Evolutionary conservation across 2,329 filamentous ascomycete genomes (phyloP).

Genomic region (Epichloe bromicola): DNA sequence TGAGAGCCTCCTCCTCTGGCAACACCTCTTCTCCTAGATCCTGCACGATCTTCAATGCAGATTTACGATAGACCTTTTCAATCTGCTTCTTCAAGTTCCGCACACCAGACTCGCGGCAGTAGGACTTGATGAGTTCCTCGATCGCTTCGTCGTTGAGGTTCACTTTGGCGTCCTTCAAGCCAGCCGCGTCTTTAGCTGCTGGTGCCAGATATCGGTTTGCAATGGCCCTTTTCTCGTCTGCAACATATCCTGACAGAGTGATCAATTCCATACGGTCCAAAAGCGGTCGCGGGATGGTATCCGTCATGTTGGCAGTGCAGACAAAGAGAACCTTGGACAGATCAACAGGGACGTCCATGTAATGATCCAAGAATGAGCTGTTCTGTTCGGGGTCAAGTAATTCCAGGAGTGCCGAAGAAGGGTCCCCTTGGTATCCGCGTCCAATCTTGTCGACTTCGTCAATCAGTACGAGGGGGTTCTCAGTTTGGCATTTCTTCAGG

Average conservation of each 20-base stretch:
- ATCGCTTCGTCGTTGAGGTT: constrained; percentile 75
- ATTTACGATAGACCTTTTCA: constrained; percentile 96
- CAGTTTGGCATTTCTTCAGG: constrained; percentile 96
- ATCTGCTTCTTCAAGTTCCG: constrained; percentile 99
- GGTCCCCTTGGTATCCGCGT: constrained; percentile 89
- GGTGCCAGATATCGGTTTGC: constrained; percentile 86
- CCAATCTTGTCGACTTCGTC: constrained; percentile 99
- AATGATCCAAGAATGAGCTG: constrained; percentile 92
- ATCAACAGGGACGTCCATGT: constrained; percentile 96
- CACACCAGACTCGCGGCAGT: constrained; percentile 93
- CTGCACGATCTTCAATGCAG: constrained; percentile 91
- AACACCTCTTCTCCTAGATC: constrained; percentile 79
- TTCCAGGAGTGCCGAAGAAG: constrained; percentile 85
- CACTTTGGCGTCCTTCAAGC: constrained; percentile 84
- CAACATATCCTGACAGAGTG: constrained; percentile 86
- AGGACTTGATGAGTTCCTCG: constrained; percentile 94
- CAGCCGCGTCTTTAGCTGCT: constrained; percentile 85
- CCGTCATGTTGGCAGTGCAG: constrained; percentile 97
- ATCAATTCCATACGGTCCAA: constrained; percentile 98
- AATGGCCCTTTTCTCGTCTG: constrained; percentile 98
- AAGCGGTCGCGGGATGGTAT: constrained; percentile 88
- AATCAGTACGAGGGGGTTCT: constrained; percentile 87
- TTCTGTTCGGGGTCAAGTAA: constrained; percentile 95
- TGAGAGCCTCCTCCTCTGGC: constrained; percentile 69
- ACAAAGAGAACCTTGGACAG: constrained; percentile 96